Percentiles rank a stretch among this genome's conserved stretches.
These are phyloP conservation scores for Penicillium expansum DNA, from an alignment of 2,329 filamentous ascomycete genomes.

Conservation along the genomic window DNA sequence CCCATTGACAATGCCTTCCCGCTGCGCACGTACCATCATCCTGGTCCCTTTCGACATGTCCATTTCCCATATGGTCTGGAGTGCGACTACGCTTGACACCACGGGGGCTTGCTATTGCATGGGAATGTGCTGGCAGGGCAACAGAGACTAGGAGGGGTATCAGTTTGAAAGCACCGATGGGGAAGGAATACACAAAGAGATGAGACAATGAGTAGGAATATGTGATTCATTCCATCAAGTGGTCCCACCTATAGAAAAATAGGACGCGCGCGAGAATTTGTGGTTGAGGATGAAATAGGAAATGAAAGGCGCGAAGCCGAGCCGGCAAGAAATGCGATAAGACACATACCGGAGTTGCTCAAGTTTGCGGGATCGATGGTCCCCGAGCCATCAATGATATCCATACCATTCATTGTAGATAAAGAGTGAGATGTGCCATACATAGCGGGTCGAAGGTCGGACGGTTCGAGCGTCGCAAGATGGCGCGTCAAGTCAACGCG, in stretches of 20 bases:
- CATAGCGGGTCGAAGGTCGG: constrained; percentile 38
- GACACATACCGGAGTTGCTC: constrained; percentile 69
- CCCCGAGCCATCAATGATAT: constrained; percentile 68
- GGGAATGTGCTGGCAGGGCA: constrained; percentile 36
- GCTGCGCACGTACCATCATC: constrained; percentile 67
- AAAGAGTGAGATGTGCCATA: constrained; percentile 48
- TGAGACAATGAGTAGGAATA: constrained; percentile 1
- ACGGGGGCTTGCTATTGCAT: constrained; percentile 58
- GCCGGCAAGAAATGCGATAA: constrained; percentile 22
- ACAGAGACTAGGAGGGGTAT: constrained; percentile 37
- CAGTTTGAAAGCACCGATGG: constrained; percentile 33
- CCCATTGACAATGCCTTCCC: constrained; percentile 8
- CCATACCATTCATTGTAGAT: constrained; percentile 66
- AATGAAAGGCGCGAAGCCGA: not conserved
- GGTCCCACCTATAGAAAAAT: not conserved
- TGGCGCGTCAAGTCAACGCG: constrained; percentile 35
- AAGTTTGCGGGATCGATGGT: constrained; percentile 89
- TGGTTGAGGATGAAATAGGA: constrained; percentile 1
- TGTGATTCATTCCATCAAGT: constrained; percentile 6
- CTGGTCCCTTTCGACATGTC: constrained; percentile 57
- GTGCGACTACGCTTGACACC: constrained; percentile 79
- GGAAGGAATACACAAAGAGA: constrained; percentile 17
- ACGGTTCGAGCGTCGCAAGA: constrained; percentile 31
- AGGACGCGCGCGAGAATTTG: constrained; percentile 9
- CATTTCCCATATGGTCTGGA: constrained; percentile 63